Evolutionary conservation across 768 basidiomycete genomes (phyloP).

Genomic region (Nevesoporus exiguus): DNA sequence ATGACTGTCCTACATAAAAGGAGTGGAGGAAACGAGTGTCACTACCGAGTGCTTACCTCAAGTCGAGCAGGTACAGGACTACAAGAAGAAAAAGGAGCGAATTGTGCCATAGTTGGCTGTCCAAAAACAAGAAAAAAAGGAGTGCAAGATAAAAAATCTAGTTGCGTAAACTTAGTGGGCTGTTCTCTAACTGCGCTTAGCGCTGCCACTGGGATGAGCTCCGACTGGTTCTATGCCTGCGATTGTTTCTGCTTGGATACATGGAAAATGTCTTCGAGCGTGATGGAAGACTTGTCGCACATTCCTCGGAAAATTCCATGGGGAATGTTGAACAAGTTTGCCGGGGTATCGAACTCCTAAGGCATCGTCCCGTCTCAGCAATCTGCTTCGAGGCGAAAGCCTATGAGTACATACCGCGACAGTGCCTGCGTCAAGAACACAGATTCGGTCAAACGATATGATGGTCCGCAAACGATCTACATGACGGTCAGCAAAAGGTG

Average conservation of each 20-base stretch:
- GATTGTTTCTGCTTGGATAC: conserved; percentile 23
- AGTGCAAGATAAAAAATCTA: no score
- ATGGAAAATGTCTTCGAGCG: conserved; percentile 59
- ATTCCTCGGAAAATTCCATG: conserved; percentile 79
- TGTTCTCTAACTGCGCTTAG: no score
- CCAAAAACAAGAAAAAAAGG: no score
- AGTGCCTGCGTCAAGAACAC: conserved; percentile 78
- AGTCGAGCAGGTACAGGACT: no score
- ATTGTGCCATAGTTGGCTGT: no score
- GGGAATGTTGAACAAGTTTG: conserved; percentile 52
- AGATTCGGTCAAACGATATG: conserved; percentile 83
- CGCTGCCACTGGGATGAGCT: no score
- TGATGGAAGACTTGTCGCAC: conserved; percentile 81
- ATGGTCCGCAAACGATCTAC: conserved; percentile 84
- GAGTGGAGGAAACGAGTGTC: no score
- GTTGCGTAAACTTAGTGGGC: no score
- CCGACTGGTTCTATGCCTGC: background rate
- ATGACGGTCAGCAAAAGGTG: background rate
- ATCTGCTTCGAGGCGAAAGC: background rate
- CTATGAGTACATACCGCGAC: conserved; percentile 52
- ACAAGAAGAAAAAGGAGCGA: no score
- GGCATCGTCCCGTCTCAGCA: background rate
- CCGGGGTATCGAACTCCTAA: conserved; percentile 81
- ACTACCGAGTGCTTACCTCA: no score
- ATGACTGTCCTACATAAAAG: no score